A percentile compares a stretch with the other conserved stretches of the same genome.
Evolutionary conservation across 2,329 filamentous ascomycete genomes (phyloP).

Genomic region (Pyrenophora teres): DNA sequence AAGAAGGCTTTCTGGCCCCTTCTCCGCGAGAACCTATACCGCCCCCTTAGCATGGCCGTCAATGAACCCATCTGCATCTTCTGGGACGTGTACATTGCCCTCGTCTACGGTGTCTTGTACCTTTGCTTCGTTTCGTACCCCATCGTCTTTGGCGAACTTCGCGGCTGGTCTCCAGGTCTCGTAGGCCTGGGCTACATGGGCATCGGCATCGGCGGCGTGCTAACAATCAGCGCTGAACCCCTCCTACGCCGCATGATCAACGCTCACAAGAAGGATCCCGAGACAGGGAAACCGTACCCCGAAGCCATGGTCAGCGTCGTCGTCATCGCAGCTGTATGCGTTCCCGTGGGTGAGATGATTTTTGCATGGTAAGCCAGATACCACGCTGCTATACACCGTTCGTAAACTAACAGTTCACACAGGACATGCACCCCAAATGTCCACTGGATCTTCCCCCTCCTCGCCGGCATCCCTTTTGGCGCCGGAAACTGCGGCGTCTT

Average conservation of each 20-base stretch:
- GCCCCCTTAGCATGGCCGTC: conserved; percentile 76
- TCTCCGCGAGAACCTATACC: conserved; percentile 73
- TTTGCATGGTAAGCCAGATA: conserved; percentile 70
- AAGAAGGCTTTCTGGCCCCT: conserved; percentile 67
- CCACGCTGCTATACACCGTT: background rate
- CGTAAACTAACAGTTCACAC: background rate
- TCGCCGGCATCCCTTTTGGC: conserved; percentile 80
- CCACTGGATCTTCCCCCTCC: conserved; percentile 80
- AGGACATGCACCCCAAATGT: conserved; percentile 69
- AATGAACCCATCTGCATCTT: conserved; percentile 87
- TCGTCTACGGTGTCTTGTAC: conserved; percentile 86
- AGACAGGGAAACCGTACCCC: conserved; percentile 72
- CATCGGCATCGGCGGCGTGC: conserved; percentile 61
- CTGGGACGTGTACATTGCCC: conserved; percentile 72
- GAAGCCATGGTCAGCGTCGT: conserved; percentile 83
- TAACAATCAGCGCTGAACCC: conserved; percentile 63
- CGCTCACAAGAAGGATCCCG: conserved; percentile 72
- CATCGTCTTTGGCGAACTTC: conserved; percentile 74
- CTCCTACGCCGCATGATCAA: conserved; percentile 79
- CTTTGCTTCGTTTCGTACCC: conserved; percentile 91
- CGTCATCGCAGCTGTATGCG: conserved; percentile 74
- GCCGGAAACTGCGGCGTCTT: conserved; percentile 77
- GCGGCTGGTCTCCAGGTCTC: conserved; percentile 76
- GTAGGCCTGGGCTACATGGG: conserved; percentile 80
- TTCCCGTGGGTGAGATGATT: conserved; percentile 78